phyloP scores from a whole-genome alignment of 2,329 filamentous ascomycete genomes.

The Curvularia sp. region DNA sequence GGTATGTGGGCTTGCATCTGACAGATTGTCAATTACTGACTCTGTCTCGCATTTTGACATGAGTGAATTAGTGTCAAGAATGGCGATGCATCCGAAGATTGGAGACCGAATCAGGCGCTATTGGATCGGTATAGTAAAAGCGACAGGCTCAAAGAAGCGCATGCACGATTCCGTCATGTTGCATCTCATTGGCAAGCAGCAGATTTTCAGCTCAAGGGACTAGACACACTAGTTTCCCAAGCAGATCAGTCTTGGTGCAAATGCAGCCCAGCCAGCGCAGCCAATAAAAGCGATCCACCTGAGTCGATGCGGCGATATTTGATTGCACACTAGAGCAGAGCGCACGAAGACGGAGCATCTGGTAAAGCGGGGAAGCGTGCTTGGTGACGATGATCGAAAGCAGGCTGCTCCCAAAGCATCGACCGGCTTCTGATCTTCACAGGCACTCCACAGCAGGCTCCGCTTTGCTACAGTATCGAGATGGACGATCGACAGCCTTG shows the following conservation, averaged over 20 bases:
- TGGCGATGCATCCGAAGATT: neutral
- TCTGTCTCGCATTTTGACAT: neutral
- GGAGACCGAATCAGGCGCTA: neutral
- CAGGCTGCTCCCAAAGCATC: conserved; percentile 1
- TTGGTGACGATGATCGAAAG: neutral
- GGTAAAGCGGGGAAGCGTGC: conserved; percentile 6
- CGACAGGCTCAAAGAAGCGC: neutral
- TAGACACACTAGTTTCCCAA: neutral
- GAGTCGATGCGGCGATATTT: neutral
- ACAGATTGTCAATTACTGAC: neutral
- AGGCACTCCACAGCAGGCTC: neutral
- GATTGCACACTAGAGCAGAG: neutral
- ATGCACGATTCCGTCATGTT: conserved; percentile 1
- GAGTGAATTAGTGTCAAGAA: neutral
- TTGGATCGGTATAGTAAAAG: neutral
- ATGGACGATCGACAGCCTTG: neutral
- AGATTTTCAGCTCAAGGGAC: neutral
- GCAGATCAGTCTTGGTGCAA: neutral
- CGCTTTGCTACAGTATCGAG: neutral
- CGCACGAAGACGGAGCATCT: neutral
- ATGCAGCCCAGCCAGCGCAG: neutral
- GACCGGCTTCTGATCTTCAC: neutral
- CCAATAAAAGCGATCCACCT: neutral
- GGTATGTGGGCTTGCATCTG: neutral
- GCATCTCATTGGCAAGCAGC: neutral